Conservation (phyloP, 345 rosid species). For the Gossypium turneri region DNA sequence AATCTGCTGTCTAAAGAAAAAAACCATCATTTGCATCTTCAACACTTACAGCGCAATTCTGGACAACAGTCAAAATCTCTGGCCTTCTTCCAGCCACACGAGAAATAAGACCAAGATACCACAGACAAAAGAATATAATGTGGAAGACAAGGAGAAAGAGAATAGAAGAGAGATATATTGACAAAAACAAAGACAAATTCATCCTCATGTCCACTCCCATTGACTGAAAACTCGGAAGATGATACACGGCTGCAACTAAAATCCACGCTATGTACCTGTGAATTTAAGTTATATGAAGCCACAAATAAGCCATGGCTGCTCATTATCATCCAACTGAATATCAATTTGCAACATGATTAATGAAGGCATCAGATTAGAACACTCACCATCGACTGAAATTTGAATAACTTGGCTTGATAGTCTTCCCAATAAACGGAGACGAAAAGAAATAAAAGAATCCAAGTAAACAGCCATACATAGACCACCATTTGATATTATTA, state of each 20-base stretch:
- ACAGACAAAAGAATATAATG: constrained; percentile 76
- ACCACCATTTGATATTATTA: constrained; percentile 92
- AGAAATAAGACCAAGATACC: constrained; percentile 93
- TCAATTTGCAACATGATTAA: background rate
- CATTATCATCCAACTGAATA: background rate
- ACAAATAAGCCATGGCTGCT: background rate
- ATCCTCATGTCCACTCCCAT: constrained; percentile 99
- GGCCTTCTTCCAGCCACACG: constrained; percentile 96
- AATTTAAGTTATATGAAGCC: constrained; percentile 10
- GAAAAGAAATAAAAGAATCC: constrained; percentile 99
- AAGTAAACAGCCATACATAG: constrained; percentile 96
- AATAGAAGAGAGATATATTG: constrained; percentile 76
- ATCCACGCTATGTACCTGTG: constrained; percentile 97
- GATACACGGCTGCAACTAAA: constrained; percentile 93
- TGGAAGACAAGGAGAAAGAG: constrained; percentile 93
- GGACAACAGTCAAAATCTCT: constrained; percentile 80
- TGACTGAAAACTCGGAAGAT: constrained; percentile 97
- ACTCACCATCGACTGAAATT: constrained; percentile 94
- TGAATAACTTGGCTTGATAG: constrained; percentile 88
- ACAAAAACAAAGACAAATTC: constrained; percentile 92
- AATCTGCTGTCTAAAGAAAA: background rate
- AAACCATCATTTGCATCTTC: constrained; percentile 10
- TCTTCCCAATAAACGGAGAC: constrained; percentile 91
- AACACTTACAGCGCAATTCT: constrained; percentile 84
- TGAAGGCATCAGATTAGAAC: background rate